Evolutionary conservation across 2,329 filamentous ascomycete species (phyloP), one percentile per base, ranked within the genome.

Genomic region (Dactylellina cionopaga): DNA sequence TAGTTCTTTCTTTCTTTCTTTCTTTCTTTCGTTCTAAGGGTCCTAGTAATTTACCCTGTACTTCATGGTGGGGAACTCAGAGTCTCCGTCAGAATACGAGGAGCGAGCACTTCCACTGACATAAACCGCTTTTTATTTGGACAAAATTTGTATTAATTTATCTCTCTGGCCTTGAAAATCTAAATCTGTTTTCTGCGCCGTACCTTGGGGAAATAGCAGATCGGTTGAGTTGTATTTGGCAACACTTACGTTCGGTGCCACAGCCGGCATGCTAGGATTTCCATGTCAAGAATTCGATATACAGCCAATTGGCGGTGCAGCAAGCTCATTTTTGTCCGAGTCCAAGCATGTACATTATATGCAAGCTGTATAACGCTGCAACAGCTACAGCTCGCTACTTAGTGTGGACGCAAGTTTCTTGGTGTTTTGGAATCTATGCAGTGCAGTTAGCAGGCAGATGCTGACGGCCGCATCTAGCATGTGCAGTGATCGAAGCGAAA

Each of bases 231-330:
- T 59, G 39, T 37, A 49, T 41, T 25, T 47, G 55, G 54, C 64
- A 69, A 69, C 64, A 71, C 65, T 71, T n/a, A n/a, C n/a, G n/a
- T 68, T 58, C 46, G 51, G 65, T 71, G 58, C 56, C 56, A 71
- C 65, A 71, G 43, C 25, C n/a, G 19, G 31, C 31, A 22, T 71
- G 25, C 65, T 63, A 51, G 65, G 65, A 71, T 71, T 62, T 62
- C 41, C 65, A 63, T 63, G 65, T 64, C 65, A 63, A 33, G 39
- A 51, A 63, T 43, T 24, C 13, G 15, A 41, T n/a, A 22, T 27
- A 49, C 31, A 71, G 49, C 65, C 56, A 71, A 71, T 71, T 63
- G 65, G 58, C 65, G 25, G 24, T 63, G 65, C 65, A 71, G 65
- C 52, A 71, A 44, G 25, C 44, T 71, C 49, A 43, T 55, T 63